Conservation (phyloP, 176 grass and related monocot genomes). For the Aegilops bicornis region DNA sequence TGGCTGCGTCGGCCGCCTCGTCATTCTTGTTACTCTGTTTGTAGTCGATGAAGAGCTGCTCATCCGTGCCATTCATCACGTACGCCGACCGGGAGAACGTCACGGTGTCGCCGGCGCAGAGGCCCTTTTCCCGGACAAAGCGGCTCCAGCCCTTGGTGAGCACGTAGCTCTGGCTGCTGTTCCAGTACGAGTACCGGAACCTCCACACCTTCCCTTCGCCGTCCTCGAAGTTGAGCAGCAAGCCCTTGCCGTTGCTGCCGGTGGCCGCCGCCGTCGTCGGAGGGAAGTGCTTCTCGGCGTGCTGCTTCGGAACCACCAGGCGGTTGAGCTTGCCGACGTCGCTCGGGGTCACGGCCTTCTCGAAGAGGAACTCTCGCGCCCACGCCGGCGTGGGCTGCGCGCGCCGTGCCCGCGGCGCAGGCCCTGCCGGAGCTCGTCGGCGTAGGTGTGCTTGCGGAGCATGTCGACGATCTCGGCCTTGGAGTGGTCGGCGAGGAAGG, state of each 20-base stretch:
- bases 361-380: constrained; percentile 48
- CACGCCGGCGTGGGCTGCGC: constrained; percentile 19
- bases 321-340: constrained; percentile 80
- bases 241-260: constrained; percentile 35
- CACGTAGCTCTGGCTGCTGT: constrained; percentile 94
- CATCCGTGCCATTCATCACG: not conserved
- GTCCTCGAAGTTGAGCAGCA: constrained; percentile 87
- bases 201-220: constrained; percentile 65
- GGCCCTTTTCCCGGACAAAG: constrained; percentile 78
- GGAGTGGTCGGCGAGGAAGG: constrained; percentile 57
- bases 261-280: not conserved
- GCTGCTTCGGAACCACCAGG: constrained; percentile 87
- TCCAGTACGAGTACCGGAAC: constrained; percentile 88
- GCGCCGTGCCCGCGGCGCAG: constrained; percentile 8
- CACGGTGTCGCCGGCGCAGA: constrained; percentile 53
- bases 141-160: constrained; percentile 90
- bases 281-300: constrained; percentile 88
- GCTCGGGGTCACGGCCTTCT: constrained; percentile 69
- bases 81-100: not conserved
- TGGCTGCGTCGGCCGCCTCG: not conserved
- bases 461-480: constrained; percentile 78
- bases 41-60: not conserved
- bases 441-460: constrained; percentile 20
- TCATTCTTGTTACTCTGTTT: not conserved
- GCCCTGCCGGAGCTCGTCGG: constrained; percentile 53